These are phyloP conservation scores for Fibroporia radiculosa DNA, from an alignment of 768 basidiomycete genomes.

Conservation along the genomic window DNA sequence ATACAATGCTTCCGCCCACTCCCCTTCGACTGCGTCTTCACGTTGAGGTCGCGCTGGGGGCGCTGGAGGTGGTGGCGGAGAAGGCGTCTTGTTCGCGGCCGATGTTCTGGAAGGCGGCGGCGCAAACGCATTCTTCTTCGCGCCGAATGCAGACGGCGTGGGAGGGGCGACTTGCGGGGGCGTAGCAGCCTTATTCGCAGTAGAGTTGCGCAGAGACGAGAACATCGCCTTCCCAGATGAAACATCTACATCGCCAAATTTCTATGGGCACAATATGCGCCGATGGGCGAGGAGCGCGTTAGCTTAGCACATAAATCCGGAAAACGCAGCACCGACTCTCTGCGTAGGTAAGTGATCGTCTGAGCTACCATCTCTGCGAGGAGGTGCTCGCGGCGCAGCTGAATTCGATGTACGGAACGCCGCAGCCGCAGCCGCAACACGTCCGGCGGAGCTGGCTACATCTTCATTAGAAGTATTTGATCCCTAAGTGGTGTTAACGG, in stretches of 20 bases:
- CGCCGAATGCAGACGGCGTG: conserved; percentile 32
- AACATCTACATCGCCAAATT: conserved; percentile 54
- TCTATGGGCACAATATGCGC: conserved; percentile 30
- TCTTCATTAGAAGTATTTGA: conserved; percentile 25
- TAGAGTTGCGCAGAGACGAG: conserved; percentile 38
- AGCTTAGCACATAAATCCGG: no score
- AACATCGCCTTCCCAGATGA: conserved; percentile 40
- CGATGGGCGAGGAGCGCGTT: background rate
- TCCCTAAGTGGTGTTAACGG: no score
- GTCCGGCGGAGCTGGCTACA: conserved; percentile 35
- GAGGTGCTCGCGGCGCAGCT: conserved; percentile 22
- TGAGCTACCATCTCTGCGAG: conserved; percentile 12
- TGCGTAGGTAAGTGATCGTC: conserved; percentile 15
- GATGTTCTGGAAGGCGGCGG: conserved; percentile 40
- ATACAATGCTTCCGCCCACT: conserved; percentile 76
- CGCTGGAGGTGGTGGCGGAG: conserved; percentile 11
- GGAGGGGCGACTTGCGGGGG: conserved; percentile 29
- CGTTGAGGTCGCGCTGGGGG: conserved; percentile 26
- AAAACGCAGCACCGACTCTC: no score
- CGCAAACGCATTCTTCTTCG: conserved; percentile 37
- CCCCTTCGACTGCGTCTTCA: conserved; percentile 38
- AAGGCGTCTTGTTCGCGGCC: background rate
- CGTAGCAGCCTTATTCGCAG: conserved; percentile 31
- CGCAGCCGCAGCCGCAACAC: conserved; percentile 50
- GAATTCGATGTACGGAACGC: conserved; percentile 26